Evolutionary conservation across 176 grass and related monocot species (phyloP), one percentile per base, ranked within the genome.

Genomic region (Guadua angustifolia): DNA sequence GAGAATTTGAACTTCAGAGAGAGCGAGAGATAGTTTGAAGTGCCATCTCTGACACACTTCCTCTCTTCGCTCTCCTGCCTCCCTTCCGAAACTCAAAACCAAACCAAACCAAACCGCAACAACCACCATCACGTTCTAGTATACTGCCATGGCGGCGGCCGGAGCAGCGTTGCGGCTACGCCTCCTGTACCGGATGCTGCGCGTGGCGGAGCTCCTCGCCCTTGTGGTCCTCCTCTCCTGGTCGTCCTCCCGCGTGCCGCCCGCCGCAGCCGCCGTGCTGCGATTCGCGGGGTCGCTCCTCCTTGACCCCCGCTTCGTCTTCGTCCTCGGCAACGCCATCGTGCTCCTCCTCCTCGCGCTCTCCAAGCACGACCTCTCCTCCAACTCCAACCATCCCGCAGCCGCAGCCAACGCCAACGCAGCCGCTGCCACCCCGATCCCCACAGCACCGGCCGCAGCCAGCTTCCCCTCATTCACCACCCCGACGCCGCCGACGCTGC

Each of bases 241-340:
- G 87, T 86, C 91, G 33, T 86, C 95, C 22, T 71, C 42, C 57
- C 88, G 79, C 43, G 90, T 88, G 57, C 85, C 86, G 38, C 58
- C 90, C 29, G 83, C 71, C 10, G 83, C 87, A 25, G 82, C 82
- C 22, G 85, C 86, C 65, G 59, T 66, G 42, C 35, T 90, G 11
- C 83, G 92, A 6, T 58, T 88, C 60, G 81, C 89, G 3, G 61
- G 83, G 0, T 67, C 77, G 19, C 79, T 94, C 38, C 86, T 93
- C 50, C 86, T 92, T 81, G 86, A 88, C 66, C 83, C 91, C 21
- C 91, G 91, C 7, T 92, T 95, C 73, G 91, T 93, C 39, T 92
- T 88, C 72, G 32, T 91, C 53, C 89, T 99, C 47, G 93, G 93
- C 12, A 94, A 99, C 86, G 86, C 93, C 81, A 93, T 94, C 91